Evolutionary conservation across 2,329 filamentous ascomycete species (phyloP).

Genomic region (Colletotrichum simmondsii): DNA sequence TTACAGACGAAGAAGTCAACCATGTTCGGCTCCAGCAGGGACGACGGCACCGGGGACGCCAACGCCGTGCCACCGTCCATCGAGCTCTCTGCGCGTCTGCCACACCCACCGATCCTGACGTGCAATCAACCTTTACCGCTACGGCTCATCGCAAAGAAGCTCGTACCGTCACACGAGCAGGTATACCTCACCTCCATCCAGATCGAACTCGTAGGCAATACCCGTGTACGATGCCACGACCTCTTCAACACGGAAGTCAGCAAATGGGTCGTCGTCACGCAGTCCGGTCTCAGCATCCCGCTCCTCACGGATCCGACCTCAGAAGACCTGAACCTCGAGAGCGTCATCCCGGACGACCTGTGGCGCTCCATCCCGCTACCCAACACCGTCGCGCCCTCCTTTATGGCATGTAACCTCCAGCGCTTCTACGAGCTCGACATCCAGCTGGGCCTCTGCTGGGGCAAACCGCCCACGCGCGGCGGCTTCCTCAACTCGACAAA

Average conservation of each 20-base stretch:
- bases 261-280: constrained; percentile 80
- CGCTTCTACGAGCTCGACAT: constrained; percentile 87
- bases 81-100: constrained; percentile 82
- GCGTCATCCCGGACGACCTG: constrained; percentile 74
- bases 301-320: constrained; percentile 67
- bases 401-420: constrained; percentile 87
- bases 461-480: constrained; percentile 57
- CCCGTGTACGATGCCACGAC: constrained; percentile 82
- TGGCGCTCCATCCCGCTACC: constrained; percentile 82
- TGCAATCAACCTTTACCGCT: constrained; percentile 89
- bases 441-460: constrained; percentile 81
- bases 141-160: constrained; percentile 81
- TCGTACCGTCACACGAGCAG: constrained; percentile 74
- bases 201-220: constrained; percentile 83
- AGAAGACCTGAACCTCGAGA: constrained; percentile 72
- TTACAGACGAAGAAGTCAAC: constrained; percentile 64
- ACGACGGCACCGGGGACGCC: constrained; percentile 33
- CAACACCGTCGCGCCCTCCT: constrained; percentile 87
- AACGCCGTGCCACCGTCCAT: constrained; percentile 72
- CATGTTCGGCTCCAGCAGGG: constrained; percentile 62
- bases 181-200: constrained; percentile 84
- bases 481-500: constrained; percentile 42
- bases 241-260: constrained; percentile 75
- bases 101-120: constrained; percentile 87
- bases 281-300: constrained; percentile 76